Percentiles rank a stretch among this genome's conserved stretches.
Evolutionary conservation across 2,329 filamentous ascomycete species (phyloP).

Genomic region (Xylariales sp.): DNA sequence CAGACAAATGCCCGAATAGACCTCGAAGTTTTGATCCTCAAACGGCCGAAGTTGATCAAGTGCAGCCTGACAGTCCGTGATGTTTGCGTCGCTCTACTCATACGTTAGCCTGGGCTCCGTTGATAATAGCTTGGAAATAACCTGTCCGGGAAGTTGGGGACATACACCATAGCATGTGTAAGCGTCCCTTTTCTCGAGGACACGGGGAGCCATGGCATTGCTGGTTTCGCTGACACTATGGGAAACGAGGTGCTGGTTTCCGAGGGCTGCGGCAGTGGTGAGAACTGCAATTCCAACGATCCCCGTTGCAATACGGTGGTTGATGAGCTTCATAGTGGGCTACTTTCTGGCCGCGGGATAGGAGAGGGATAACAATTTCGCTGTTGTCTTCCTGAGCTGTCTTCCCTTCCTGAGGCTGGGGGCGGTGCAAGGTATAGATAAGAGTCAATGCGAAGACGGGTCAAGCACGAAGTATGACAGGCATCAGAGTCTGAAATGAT

Average conservation of each 20-base stretch:
- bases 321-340: slow-evolving; percentile 18
- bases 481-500: not conserved
- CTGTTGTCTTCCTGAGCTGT: not conserved
- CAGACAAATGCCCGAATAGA: slow-evolving; percentile 45
- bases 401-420: too few species aligned
- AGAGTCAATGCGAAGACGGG: not conserved
- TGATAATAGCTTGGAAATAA: not conserved
- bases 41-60: slow-evolving; percentile 40
- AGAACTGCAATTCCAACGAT: slow-evolving; percentile 12
- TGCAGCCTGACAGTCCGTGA: slow-evolving; percentile 43
- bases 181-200: slow-evolving; percentile 46
- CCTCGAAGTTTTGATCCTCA: slow-evolving; percentile 39
- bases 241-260: not conserved
- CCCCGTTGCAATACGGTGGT: not conserved
- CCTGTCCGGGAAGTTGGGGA: not conserved
- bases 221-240: not conserved
- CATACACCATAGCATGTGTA: slow-evolving; percentile 48
- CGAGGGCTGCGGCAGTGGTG: not conserved
- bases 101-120: slow-evolving; percentile 7
- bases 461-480: slow-evolving; percentile 15
- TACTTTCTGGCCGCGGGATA: not conserved
- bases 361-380: not conserved
- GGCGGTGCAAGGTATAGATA: not conserved
- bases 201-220: not conserved
- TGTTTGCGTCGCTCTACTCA: slow-evolving; percentile 36